phyloP scores from a whole-genome alignment of 2,329 filamentous ascomycete species.

The Botrytis tulipae region DNA sequence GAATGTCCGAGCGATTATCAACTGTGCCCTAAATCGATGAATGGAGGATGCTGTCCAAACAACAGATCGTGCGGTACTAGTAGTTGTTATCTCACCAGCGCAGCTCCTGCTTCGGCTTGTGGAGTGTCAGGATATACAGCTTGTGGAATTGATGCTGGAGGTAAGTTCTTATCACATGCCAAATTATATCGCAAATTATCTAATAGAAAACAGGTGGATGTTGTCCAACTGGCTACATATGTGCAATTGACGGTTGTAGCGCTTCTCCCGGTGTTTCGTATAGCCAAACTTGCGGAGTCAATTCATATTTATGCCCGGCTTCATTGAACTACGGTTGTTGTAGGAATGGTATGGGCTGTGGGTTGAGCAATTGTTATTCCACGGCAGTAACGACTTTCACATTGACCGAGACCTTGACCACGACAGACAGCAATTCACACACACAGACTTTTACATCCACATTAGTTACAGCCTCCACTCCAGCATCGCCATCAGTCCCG shows the following conservation, averaged over 20 bases:
- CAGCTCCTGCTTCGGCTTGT: conserved; percentile 31
- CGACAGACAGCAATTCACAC: conserved; percentile 44
- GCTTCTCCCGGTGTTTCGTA: conserved; percentile 45
- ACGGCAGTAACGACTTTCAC: conserved; percentile 48
- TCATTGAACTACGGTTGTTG: conserved; percentile 56
- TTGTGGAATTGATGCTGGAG: conserved; percentile 34
- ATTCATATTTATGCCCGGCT: conserved; percentile 50
- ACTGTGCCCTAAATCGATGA: conserved; percentile 34
- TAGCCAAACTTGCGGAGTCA: conserved; percentile 45
- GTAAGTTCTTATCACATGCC: conserved; percentile 29
- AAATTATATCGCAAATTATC: neutral
- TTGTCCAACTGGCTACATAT: conserved; percentile 47
- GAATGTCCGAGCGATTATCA: conserved; percentile 32
- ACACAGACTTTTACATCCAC: conserved; percentile 43
- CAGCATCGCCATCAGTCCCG: conserved; percentile 35
- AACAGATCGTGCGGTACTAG: conserved; percentile 48
- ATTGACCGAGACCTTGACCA: conserved; percentile 46
- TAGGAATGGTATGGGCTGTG: conserved; percentile 50
- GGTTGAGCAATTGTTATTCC: conserved; percentile 47
- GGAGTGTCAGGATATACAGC: conserved; percentile 31
- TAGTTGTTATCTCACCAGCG: conserved; percentile 42
- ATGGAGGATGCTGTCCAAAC: conserved; percentile 42
- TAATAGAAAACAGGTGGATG: conserved; percentile 34
- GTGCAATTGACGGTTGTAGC: conserved; percentile 46
- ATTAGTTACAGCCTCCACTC: conserved; percentile 42